These are phyloP conservation scores for Diaporthe sp. DNA, from an alignment of 2,329 filamentous ascomycete genomes.

Conservation along the genomic window DNA sequence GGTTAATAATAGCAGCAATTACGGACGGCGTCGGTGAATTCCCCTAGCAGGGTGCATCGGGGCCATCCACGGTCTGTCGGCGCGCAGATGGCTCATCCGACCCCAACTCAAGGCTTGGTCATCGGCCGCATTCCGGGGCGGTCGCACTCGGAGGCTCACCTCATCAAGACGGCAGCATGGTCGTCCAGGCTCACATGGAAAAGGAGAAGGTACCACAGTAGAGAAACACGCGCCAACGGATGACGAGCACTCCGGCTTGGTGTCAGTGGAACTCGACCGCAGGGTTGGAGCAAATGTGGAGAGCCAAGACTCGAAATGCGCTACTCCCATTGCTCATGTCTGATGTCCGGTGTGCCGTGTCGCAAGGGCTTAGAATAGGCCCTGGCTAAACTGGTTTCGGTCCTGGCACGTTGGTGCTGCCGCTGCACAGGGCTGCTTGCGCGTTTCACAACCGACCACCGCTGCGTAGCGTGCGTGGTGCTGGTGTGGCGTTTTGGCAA, in stretches of 20 bases:
- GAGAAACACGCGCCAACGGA: conserved; percentile 19
- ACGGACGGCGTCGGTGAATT: background rate
- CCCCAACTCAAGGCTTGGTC: background rate
- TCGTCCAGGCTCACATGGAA: background rate
- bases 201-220: conserved; percentile 13
- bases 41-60: background rate
- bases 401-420: conserved; percentile 2
- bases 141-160: conserved; percentile 1
- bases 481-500: conserved; percentile 15
- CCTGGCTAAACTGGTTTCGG: conserved; percentile 19
- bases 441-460: conserved; percentile 22
- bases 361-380: conserved; percentile 31
- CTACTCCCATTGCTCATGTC: conserved; percentile 32
- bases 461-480: background rate
- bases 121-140: background rate
- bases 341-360: conserved; percentile 25
- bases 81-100: conserved; percentile 6
- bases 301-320: conserved; percentile 13
- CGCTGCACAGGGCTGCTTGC: conserved; percentile 18
- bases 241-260: conserved; percentile 29
- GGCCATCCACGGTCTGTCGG: conserved; percentile 1
- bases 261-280: background rate
- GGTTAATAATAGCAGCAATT: conserved; percentile 24
- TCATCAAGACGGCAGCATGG: background rate
- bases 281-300: conserved; percentile 19